These are phyloP conservation scores for Staphylotrichum tortipilum DNA, from an alignment of 495 filamentous ascomycete species.

Conservation along the genomic window DNA sequence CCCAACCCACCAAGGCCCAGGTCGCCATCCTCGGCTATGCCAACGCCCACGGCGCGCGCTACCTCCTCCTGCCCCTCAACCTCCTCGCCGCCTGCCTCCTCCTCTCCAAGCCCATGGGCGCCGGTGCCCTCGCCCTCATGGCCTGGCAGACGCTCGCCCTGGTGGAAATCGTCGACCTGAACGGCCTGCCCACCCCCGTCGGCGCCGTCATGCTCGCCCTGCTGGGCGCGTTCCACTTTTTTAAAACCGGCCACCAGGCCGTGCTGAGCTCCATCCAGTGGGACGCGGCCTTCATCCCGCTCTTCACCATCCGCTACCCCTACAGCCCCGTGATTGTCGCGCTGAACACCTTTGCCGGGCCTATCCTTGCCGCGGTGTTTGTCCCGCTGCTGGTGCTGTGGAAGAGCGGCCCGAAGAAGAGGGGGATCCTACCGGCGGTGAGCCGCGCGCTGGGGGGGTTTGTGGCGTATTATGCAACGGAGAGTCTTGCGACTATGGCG, in stretches of 20 bases:
- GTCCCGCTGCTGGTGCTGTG: slow-evolving; percentile 79
- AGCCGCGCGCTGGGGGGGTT: slow-evolving; percentile 63
- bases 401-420: slow-evolving; percentile 58
- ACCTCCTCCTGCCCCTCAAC: slow-evolving; percentile 73
- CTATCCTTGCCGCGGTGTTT: slow-evolving; percentile 69
- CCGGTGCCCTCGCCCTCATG: slow-evolving; percentile 68
- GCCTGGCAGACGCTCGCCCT: slow-evolving; percentile 80
- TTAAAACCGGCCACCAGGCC: slow-evolving; percentile 97
- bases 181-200: slow-evolving; percentile 58
- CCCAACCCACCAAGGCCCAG: slow-evolving; percentile 37
- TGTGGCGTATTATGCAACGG: slow-evolving; percentile 68
- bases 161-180: slow-evolving; percentile 78
- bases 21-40: slow-evolving; percentile 83
- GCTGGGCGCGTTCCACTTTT: slow-evolving; percentile 86
- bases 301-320: slow-evolving; percentile 75
- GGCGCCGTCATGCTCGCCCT: slow-evolving; percentile 78
- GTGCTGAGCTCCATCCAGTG: slow-evolving; percentile 84
- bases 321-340: slow-evolving; percentile 75
- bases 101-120: slow-evolving; percentile 91
- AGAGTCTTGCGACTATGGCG: slow-evolving; percentile 74
- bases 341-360: slow-evolving; percentile 81
- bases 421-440: slow-evolving; percentile 57
- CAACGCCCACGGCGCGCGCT: slow-evolving; percentile 86
- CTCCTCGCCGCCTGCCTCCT: slow-evolving; percentile 67
- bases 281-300: slow-evolving; percentile 91